Evolutionary conservation across 2,329 filamentous ascomycete genomes (phyloP).

Genomic region (Trematosphaeria pertusa): DNA sequence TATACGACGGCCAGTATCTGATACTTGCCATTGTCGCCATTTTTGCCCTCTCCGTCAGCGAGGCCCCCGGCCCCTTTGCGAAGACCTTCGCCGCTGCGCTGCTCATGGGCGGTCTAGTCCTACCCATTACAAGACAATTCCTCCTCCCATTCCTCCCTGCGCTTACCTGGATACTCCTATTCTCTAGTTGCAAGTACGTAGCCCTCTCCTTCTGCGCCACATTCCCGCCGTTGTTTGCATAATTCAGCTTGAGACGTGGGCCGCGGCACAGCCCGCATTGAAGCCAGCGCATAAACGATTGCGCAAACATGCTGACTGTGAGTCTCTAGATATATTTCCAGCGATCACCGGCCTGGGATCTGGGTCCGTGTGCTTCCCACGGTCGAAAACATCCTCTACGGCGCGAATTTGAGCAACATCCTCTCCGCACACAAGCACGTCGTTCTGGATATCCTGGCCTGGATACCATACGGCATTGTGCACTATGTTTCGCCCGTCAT

Average conservation of each 20-base stretch:
- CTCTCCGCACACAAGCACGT: slow-evolving; percentile 87
- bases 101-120: slow-evolving; percentile 72
- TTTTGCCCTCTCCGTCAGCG: slow-evolving; percentile 84
- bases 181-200: slow-evolving; percentile 90
- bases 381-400: slow-evolving; percentile 95
- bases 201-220: slow-evolving; percentile 11
- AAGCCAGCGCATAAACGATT: slow-evolving; percentile 11
- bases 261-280: slow-evolving; percentile 14
- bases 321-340: slow-evolving; percentile 77
- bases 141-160: slow-evolving; percentile 87
- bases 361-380: slow-evolving; percentile 95
- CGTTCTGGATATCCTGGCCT: slow-evolving; percentile 84
- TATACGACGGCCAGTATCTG: slow-evolving; percentile 85
- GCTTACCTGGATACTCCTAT: slow-evolving; percentile 86
- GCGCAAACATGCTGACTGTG: slow-evolving; percentile 27
- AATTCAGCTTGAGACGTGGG: slow-evolving; percentile 12
- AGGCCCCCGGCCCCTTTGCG: slow-evolving; percentile 75
- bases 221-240: no score
- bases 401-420: slow-evolving; percentile 94
- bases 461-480: slow-evolving; percentile 90
- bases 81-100: slow-evolving; percentile 76
- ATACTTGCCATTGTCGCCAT: slow-evolving; percentile 76
- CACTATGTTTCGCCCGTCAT: slow-evolving; percentile 89
- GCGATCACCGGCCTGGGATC: slow-evolving; percentile 87
- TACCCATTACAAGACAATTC: slow-evolving; percentile 89